Percentiles rank a stretch among this genome's conserved stretches.
Evolutionary conservation across 768 basidiomycete species (phyloP).

Genomic region (Trametes cinnabarina): DNA sequence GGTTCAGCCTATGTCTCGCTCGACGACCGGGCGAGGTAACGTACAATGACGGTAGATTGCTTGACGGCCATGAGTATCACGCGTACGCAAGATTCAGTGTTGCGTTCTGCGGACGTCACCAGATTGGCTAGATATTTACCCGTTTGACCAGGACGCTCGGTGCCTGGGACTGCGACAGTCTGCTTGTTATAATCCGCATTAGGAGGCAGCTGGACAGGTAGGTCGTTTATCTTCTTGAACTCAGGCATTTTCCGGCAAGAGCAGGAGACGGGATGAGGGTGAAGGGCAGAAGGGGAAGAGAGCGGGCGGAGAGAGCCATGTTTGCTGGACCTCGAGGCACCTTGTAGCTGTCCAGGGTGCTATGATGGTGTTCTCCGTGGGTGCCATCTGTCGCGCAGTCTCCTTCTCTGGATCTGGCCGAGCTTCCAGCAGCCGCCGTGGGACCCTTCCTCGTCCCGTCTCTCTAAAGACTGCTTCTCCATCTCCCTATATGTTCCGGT

Average conservation of each 20-base stretch:
- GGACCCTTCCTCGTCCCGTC: too few relatives aligned
- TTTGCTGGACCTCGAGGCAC: too few relatives aligned
- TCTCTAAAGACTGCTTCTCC: too few relatives aligned
- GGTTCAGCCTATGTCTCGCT: background rate
- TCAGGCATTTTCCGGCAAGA: background rate
- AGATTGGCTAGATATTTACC: constrained; percentile 41
- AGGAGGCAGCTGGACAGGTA: constrained; percentile 33
- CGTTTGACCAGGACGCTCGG: constrained; percentile 78
- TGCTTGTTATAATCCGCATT: constrained; percentile 57
- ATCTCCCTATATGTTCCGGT: too few relatives aligned
- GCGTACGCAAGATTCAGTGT: background rate
- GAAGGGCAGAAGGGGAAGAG: background rate
- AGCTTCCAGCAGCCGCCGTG: too few relatives aligned
- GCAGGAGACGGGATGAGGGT: background rate
- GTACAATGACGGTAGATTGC: constrained; percentile 12
- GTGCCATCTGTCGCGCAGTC: too few relatives aligned
- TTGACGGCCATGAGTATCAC: background rate
- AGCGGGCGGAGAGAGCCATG: background rate
- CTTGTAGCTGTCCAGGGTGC: too few relatives aligned
- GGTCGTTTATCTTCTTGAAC: constrained; percentile 1
- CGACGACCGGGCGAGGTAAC: background rate
- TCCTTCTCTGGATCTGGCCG: too few relatives aligned
- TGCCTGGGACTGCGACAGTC: constrained; percentile 67
- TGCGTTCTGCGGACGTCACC: background rate
- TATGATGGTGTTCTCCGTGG: too few relatives aligned